Conservation (phyloP, 352 stramenopile genomes). For the Phytopythium montanum region DNA sequence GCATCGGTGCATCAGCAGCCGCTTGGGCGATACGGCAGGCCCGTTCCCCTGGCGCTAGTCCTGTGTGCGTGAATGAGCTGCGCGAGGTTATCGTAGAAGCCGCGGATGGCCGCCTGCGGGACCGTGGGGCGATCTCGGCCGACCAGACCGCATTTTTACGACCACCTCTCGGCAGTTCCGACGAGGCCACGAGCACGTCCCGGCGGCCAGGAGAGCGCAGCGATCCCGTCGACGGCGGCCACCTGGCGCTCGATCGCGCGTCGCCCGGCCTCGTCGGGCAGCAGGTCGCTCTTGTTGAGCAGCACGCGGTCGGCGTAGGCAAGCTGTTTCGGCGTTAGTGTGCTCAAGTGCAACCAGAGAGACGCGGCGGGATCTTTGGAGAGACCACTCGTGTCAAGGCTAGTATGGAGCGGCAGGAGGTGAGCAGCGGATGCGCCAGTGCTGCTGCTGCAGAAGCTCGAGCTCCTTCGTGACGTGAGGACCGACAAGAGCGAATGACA, state of each 20-base stretch:
- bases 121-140: neutral
- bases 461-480: no score
- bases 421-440: no score
- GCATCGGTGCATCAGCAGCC: constrained; percentile 18
- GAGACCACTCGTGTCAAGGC: no score
- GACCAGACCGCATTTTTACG: neutral
- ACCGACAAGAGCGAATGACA: no score
- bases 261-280: constrained; percentile 52
- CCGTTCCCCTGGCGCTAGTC: neutral
- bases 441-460: no score
- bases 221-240: constrained; percentile 59
- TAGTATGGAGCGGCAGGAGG: no score
- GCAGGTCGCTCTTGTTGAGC: constrained; percentile 98
- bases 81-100: constrained; percentile 37
- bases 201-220: constrained; percentile 40
- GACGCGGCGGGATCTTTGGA: no score
- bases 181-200: neutral
- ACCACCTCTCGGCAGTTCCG: neutral
- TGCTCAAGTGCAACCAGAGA: no score
- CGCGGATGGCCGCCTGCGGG: constrained; percentile 16
- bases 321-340: no score
- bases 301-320: constrained; percentile 98
- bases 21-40: constrained; percentile 1
- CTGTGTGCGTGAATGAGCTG: constrained; percentile 10
- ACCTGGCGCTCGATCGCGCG: constrained; percentile 39